A percentile compares a stretch with the other conserved stretches of the same genome.
Conservation (phyloP, 2,329 filamentous ascomycete genomes). For the Xylogone sp. region DNA sequence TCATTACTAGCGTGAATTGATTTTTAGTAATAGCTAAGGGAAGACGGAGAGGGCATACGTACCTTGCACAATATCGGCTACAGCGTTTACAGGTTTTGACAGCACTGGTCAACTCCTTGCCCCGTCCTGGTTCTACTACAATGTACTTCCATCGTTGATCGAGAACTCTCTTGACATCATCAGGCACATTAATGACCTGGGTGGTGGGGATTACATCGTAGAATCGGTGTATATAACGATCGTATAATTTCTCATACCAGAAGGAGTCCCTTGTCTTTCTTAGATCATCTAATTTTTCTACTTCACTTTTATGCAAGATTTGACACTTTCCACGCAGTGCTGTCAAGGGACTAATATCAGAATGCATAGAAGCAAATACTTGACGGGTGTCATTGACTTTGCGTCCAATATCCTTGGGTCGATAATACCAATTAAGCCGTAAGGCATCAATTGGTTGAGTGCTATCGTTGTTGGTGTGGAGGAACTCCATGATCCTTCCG, state of each 20-base stretch:
- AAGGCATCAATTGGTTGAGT: constrained; percentile 76
- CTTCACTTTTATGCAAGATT: constrained; percentile 85
- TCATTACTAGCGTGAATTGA: constrained; percentile 61
- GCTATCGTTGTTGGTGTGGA: constrained; percentile 74
- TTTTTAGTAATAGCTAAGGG: constrained; percentile 8
- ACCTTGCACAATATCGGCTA: constrained; percentile 86
- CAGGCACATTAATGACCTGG: constrained; percentile 93
- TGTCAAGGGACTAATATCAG: constrained; percentile 88
- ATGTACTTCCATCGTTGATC: constrained; percentile 97
- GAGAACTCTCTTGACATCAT: constrained; percentile 90
- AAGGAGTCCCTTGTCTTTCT: constrained; percentile 83
- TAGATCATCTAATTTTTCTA: constrained; percentile 76
- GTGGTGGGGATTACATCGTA: constrained; percentile 94
- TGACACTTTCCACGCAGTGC: constrained; percentile 91
- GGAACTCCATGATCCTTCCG: constrained; percentile 96
- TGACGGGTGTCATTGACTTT: constrained; percentile 87
- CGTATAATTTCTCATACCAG: constrained; percentile 97
- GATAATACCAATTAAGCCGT: constrained; percentile 97
- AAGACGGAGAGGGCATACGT: constrained; percentile 34
- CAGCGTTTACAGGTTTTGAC: constrained; percentile 97
- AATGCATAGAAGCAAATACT: constrained; percentile 97
- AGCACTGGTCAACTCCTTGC: constrained; percentile 92
- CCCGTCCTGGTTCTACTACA: constrained; percentile 86
- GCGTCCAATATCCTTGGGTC: constrained; percentile 91
- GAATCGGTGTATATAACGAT: constrained; percentile 96